Evolutionary conservation across 116 monocot genomes (phyloP).

Genomic region (Papilionanthe hybrid): DNA sequence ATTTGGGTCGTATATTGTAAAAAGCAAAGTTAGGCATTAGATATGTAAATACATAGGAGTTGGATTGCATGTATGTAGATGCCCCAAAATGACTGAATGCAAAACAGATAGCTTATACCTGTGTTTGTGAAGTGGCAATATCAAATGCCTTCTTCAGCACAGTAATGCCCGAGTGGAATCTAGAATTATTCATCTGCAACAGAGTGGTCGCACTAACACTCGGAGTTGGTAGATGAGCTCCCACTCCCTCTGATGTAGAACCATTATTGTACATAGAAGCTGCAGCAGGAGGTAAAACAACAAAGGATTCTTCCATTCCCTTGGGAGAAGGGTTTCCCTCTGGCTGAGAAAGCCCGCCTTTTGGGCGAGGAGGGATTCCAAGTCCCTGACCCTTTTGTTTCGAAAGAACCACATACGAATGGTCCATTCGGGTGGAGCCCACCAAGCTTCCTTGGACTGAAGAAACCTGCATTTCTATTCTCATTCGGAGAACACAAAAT

Average conservation of each 20-base stretch:
- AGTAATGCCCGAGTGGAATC: constrained; percentile 73
- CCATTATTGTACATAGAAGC: constrained; percentile 85
- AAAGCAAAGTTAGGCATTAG: too few relatives aligned
- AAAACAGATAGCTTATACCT: constrained; percentile 43
- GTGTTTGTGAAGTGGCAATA: constrained; percentile 77
- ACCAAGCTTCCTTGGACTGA: constrained; percentile 64
- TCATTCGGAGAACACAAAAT: neutral
- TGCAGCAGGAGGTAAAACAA: constrained; percentile 79
- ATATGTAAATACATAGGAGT: too few relatives aligned
- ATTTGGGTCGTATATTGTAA: too few relatives aligned
- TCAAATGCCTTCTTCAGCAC: constrained; percentile 88
- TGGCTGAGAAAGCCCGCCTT: constrained; percentile 18
- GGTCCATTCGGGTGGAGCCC: constrained; percentile 67
- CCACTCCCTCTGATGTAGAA: constrained; percentile 34
- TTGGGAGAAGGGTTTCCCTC: constrained; percentile 36
- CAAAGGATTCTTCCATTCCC: constrained; percentile 87
- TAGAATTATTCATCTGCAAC: constrained; percentile 37
- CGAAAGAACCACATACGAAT: constrained; percentile 72
- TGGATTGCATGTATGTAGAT: too few relatives aligned
- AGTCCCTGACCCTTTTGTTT: constrained; percentile 45
- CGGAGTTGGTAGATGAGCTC: constrained; percentile 19
- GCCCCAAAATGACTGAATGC: neutral
- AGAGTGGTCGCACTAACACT: constrained; percentile 18
- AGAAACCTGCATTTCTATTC: constrained; percentile 61
- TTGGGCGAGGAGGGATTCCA: constrained; percentile 64